Conservation (phyloP, 306 rosid species). For the Trifolium subterraneum region DNA sequence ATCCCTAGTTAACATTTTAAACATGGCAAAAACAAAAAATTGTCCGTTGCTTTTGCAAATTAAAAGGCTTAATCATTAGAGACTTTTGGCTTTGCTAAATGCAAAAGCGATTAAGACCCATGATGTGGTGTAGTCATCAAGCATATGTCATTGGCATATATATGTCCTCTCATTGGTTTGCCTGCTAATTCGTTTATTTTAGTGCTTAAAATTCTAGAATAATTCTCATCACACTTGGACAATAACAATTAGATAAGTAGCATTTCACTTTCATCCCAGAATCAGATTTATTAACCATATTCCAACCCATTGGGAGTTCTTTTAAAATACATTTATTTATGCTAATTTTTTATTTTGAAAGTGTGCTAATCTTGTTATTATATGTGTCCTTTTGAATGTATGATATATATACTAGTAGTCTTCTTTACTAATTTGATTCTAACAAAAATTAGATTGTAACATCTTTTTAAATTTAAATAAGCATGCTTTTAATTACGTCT, state of each 20-base stretch:
- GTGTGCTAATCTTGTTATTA: background rate
- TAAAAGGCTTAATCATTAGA: slow-evolving; percentile 45
- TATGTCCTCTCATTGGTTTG: slow-evolving; percentile 22
- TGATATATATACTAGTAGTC: background rate
- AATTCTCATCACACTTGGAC: slow-evolving; percentile 21
- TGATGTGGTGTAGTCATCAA: slow-evolving; percentile 18
- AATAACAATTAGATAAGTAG: background rate
- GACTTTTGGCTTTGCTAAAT: slow-evolving; percentile 12
- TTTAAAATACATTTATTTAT: background rate
- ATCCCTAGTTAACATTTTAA: background rate
- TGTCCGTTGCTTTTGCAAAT: background rate
- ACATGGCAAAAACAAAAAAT: background rate
- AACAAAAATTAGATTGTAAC: background rate
- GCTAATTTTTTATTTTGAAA: background rate
- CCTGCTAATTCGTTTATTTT: background rate
- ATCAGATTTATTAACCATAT: background rate
- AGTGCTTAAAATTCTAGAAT: slow-evolving; percentile 19
- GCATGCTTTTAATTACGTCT: too few species aligned
- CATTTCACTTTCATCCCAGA: slow-evolving; percentile 18
- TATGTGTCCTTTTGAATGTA: background rate
- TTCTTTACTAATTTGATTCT: background rate
- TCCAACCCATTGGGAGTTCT: slow-evolving; percentile 5
- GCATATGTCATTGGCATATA: slow-evolving; percentile 28
- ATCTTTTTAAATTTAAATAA: background rate
- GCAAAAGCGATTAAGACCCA: slow-evolving; percentile 34